phyloP scores from a whole-genome alignment of 2,329 filamentous ascomycete species.

The Calycina herbarum region DNA sequence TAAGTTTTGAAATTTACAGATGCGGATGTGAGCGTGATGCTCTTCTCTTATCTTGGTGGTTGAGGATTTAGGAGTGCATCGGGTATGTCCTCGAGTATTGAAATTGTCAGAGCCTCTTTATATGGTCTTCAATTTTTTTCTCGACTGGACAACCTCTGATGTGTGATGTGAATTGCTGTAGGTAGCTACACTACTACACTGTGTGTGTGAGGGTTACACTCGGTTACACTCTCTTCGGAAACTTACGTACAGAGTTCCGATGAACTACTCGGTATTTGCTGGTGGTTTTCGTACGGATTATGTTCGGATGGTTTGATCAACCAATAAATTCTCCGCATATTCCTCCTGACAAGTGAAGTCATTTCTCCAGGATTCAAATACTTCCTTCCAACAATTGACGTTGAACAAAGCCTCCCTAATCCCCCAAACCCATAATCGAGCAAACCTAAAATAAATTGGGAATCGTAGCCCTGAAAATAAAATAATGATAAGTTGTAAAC shows the following conservation, averaged over 20 bases:
- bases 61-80: not conserved
- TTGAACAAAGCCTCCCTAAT: not conserved
- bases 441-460: not conserved
- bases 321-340: conserved; percentile 1
- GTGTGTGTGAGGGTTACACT: too few relatives aligned
- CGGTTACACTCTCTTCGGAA: too few relatives aligned
- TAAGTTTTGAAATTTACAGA: not conserved
- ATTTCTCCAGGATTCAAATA: not conserved
- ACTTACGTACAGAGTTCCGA: too few relatives aligned
- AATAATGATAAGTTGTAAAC: not conserved
- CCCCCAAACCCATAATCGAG: not conserved
- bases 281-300: not conserved
- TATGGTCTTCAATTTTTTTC: not conserved
- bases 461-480: not conserved
- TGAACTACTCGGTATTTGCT: too few relatives aligned
- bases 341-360: not conserved
- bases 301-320: conserved; percentile 1
- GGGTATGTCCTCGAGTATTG: not conserved
- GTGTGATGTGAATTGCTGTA: not conserved
- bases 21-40: not conserved
- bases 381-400: not conserved
- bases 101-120: not conserved
- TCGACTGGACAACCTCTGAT: not conserved
- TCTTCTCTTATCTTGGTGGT: not conserved
- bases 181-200: not conserved